Evolutionary conservation across 306 rosid genomes (phyloP).

Genomic region (Malus domestica): ASM211411v1 NC_041793.1:34762501-34763000

Average conservation of each 20-base stretch:
- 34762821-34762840: slow-evolving; percentile 6
- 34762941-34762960: too few species aligned
- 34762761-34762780: slow-evolving; percentile 64
- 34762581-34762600: slow-evolving; percentile 25
- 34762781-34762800: slow-evolving; percentile 46
- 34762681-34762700: neutral
- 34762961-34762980: too few species aligned
- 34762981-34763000: fast-evolving
- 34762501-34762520: slow-evolving; percentile 70
- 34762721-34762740: slow-evolving; percentile 64
- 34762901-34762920: too few species aligned
- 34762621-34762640: neutral
- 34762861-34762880: neutral
- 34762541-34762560: slow-evolving; percentile 78
- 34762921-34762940: too few species aligned
- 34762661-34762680: neutral
- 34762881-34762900: too few species aligned
- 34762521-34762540: slow-evolving; percentile 49
- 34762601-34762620: neutral
- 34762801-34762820: slow-evolving; percentile 50
- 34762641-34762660: neutral
- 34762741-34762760: slow-evolving; percentile 40
- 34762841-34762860: neutral
- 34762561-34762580: slow-evolving; percentile 63
- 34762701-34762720: slow-evolving; percentile 63